Base-by-base conservation (phyloP, 441 rosid species). In the Melastoma candidum region DNA sequence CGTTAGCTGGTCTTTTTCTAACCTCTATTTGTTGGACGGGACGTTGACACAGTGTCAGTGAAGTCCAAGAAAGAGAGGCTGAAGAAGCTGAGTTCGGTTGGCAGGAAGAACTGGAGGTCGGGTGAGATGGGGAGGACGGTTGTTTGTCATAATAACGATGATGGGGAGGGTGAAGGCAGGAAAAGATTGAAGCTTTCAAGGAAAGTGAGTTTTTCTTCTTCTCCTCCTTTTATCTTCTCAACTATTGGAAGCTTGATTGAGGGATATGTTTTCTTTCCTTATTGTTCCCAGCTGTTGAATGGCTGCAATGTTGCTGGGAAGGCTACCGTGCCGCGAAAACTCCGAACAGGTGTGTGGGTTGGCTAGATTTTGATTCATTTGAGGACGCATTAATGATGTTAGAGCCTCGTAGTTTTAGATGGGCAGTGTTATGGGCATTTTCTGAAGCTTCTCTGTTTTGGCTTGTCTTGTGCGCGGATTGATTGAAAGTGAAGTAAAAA, bases 291-390 rank as follows among this genome's bases (percentile, higher is more conserved):
- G 88, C 61, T 65, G 59, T 60, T 71, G 53, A 67, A 76, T 56
- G 84, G 72, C 59, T 70, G 58, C 63, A 73, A 73, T 64, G 83
- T 79, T 53, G 88, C 75, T 61, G 78, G 66, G 73, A 90, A 81
- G 72, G 82, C 94, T 68, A 74, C 90, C 66, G 81, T 90, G 64
- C 98, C 98, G 22, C 76, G 98, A 59, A 90, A 83, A 84, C 79
- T 87, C 65, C 96, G 98, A 57, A 87, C 98, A 75, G 96, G 98
- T 90, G 69, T 63, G 76, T 67, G 61, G 27, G 39, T 65, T 74
- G 39, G 47, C 26, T 56, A 3, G 7, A 24, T 1, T 50, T 7
- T 17, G 55, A 32, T 32, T 49, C 44, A 14, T 17, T 17, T 17
- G 22, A 17, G 22, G 22, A 17, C 22, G 22, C 22, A 17, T 32